Base-by-base conservation (phyloP, 345 rosid species). In the Abelmoschus esculentus region DNA sequence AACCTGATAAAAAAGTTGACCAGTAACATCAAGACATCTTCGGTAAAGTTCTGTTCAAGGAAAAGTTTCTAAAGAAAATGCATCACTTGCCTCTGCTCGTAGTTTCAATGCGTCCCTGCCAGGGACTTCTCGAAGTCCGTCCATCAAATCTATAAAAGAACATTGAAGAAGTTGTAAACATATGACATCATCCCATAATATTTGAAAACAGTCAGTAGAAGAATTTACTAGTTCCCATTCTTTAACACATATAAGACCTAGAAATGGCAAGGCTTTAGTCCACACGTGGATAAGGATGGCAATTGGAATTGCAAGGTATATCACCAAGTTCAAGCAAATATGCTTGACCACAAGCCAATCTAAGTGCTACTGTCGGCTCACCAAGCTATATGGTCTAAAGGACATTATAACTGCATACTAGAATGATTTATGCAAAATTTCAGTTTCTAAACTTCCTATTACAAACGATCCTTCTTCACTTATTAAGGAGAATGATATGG, bases 91-190 rank as follows among this genome's bases (percentile, higher is more conserved):
- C 89, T 95, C 99, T 34, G 96, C 96, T 75, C 99, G 80, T 67
- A 95, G 96, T 86, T 91, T 89, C 77, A 95, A 75, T 12, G 98
- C 89, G 64, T 95, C 98, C 75, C 99, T 86, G 26, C 96, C 89
- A 15, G 96, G 90, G 64, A 88, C 83, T 78, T 95, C 93, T 64
- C 99, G 86, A 56, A 95, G 87, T 67, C 83, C 91, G 14, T 91
- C 96, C 99, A 91, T 90, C 76, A 95, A 81, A 86, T 80, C 99
- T 95, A 67, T 38, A 62, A 70, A 61, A 66, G 46, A 66, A 64
- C 49, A 70, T 4, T 26, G 69, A 61, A 59, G 31, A 26, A 40
- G 40, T 2, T 4, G n/a, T 4, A 28, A 19, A 44, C 15, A 7
- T 57, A 36, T 9, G 14, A 26, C 4, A 44, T 31, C 40, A 38